A percentile compares a stretch with the other conserved stretches of the same genome.
Conservation (phyloP, 2,329 filamentous ascomycete species). For the Sporothrix inflata region DNA sequence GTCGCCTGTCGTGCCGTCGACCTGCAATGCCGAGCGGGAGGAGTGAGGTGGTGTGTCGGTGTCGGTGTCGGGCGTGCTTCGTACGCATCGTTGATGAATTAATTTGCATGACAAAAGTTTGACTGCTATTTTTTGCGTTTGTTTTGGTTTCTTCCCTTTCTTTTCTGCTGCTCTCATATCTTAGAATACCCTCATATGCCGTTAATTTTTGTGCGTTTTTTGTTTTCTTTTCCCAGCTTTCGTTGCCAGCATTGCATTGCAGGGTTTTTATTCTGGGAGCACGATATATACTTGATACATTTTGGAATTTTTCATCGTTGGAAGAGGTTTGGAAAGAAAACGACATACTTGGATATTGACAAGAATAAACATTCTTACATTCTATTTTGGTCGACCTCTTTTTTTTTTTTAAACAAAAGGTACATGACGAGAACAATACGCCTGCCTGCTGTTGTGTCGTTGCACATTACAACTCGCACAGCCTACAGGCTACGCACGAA, state of each 20-base stretch:
- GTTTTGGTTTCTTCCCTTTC: not conserved
- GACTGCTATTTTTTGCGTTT: not conserved
- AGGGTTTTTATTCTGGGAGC: constrained; percentile 13
- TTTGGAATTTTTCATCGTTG: not conserved
- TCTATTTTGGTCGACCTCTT: not conserved
- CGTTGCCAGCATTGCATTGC: constrained; percentile 17
- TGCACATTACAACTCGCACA: not conserved
- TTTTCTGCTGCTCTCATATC: not conserved
- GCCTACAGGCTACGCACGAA: not conserved
- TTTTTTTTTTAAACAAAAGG: too few relatives aligned
- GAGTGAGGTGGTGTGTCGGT: not conserved
- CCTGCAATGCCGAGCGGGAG: not conserved
- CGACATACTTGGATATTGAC: not conserved
- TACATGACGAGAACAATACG: too few relatives aligned
- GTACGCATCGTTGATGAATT: too few relatives aligned
- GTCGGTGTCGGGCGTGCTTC: too few relatives aligned
- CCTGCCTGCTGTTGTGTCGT: not conserved
- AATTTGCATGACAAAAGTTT: constrained; percentile 24
- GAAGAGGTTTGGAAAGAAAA: not conserved
- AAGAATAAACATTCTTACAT: not conserved
- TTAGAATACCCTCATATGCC: constrained; percentile 18
- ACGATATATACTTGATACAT: not conserved
- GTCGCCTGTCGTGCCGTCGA: constrained; percentile 22
- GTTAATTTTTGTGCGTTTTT: not conserved
- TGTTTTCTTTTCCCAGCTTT: not conserved